These are phyloP conservation scores for Entomortierella parvispora DNA, from an alignment of 192 early-diverging fungal species.

Conservation along the genomic window DNA sequence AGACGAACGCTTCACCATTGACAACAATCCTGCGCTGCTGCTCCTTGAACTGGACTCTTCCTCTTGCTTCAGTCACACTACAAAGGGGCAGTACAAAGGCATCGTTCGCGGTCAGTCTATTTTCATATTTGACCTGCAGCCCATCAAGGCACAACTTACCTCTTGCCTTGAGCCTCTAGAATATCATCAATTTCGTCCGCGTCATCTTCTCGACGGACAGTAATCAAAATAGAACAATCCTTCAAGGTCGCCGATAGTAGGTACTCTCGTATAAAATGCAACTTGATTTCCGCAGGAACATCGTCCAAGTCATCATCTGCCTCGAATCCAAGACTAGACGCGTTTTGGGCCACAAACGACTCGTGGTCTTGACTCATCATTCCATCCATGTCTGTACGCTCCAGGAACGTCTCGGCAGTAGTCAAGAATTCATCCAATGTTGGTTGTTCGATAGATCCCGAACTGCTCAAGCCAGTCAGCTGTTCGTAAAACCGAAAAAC, in stretches of 20 bases:
- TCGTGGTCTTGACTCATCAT: slow-evolving; percentile 33
- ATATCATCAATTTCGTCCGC: slow-evolving; percentile 11
- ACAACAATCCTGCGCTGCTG: slow-evolving; percentile 5
- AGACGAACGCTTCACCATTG: slow-evolving; percentile 31
- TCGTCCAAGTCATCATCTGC: slow-evolving; percentile 38
- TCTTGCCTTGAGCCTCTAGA: background rate
- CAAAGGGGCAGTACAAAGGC: background rate
- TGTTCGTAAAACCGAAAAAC: slow-evolving; percentile 35
- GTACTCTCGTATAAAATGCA: slow-evolving; percentile 71
- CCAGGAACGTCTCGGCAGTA: slow-evolving; percentile 42
- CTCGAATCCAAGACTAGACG: slow-evolving; percentile 47
- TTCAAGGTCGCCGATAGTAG: slow-evolving; percentile 79
- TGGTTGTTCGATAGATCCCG: slow-evolving; percentile 31
- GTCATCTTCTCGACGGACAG: slow-evolving; percentile 38
- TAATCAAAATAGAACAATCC: slow-evolving; percentile 78
- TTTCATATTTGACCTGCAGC: too few relatives aligned
- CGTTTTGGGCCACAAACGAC: slow-evolving; percentile 20
- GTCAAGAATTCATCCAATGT: slow-evolving; percentile 55
- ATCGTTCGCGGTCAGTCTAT: too few relatives aligned
- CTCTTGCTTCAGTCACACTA: background rate
- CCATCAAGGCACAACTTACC: background rate
- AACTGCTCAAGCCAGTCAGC: background rate
- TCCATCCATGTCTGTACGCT: slow-evolving; percentile 41
- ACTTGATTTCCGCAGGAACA: slow-evolving; percentile 2
- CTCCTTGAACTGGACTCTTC: slow-evolving; percentile 7